A percentile compares a stretch with the other conserved stretches of the same genome.
phyloP scores from a whole-genome alignment of 495 filamentous ascomycete genomes.

The Neurospora intermedia region DNA sequence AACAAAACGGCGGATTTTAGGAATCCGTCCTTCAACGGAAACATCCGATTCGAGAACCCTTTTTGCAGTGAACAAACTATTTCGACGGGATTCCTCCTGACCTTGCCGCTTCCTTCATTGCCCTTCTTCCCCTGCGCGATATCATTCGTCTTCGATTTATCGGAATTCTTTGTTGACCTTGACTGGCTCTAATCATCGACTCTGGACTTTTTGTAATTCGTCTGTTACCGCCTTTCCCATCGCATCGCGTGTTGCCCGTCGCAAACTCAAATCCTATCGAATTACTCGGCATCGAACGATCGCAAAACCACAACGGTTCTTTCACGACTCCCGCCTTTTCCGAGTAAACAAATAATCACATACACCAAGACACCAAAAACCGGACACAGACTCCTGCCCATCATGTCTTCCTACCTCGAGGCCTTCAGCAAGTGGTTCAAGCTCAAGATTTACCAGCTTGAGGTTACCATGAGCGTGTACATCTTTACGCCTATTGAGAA shows the following conservation, averaged over 20 bases:
- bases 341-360: background rate
- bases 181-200: background rate
- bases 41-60: background rate
- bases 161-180: background rate
- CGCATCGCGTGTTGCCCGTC: background rate
- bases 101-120: background rate
- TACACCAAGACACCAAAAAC: background rate
- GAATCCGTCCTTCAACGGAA: background rate
- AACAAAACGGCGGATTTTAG: background rate
- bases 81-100: background rate
- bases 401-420: slow-evolving; percentile 25
- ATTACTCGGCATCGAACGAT: background rate
- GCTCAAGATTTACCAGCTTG: slow-evolving; percentile 39
- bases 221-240: background rate
- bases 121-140: background rate
- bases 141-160: background rate
- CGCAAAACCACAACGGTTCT: background rate
- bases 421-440: slow-evolving; percentile 34
- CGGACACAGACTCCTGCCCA: slow-evolving; percentile 1
- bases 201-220: background rate
- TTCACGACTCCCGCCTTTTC: background rate
- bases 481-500: slow-evolving; percentile 38
- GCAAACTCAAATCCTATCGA: background rate
- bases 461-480: slow-evolving; percentile 37
- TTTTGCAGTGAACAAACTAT: background rate